Evolutionary conservation across 106 monocot species (phyloP).

Genomic region (Xerophyta viscosa): DNA sequence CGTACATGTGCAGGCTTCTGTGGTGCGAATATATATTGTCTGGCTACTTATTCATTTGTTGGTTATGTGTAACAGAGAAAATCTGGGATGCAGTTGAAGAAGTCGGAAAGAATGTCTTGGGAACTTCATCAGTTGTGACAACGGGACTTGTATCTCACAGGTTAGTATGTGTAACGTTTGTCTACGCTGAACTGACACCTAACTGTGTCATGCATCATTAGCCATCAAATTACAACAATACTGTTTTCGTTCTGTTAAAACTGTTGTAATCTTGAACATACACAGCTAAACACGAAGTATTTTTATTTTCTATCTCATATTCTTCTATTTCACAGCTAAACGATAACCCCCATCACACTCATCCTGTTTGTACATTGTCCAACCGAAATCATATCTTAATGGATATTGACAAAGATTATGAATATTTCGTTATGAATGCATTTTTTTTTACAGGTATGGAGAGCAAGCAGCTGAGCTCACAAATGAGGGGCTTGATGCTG

Average conservation of each 20-base stretch:
- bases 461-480: constrained; percentile 51
- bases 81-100: constrained; percentile 80
- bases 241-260: neutral
- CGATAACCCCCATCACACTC: no score
- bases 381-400: no score
- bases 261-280: neutral
- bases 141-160: constrained; percentile 75
- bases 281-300: neutral
- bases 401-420: no score
- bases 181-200: neutral
- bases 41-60: neutral
- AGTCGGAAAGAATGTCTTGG: constrained; percentile 67
- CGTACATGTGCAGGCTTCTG: no score
- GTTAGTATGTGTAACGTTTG: constrained; percentile 11
- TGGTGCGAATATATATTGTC: no score
- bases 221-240: no score
- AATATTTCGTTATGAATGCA: no score
- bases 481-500: constrained; percentile 47
- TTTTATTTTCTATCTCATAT: neutral
- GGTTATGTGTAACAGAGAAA: constrained; percentile 28
- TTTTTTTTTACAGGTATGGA: constrained; percentile 45
- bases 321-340: no score
- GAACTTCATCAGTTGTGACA: constrained; percentile 71
- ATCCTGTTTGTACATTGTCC: no score
- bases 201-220: neutral